These are phyloP conservation scores for Apiospora phragmitis DNA, from an alignment of 2,329 filamentous ascomycete genomes.

Conservation along the genomic window DNA sequence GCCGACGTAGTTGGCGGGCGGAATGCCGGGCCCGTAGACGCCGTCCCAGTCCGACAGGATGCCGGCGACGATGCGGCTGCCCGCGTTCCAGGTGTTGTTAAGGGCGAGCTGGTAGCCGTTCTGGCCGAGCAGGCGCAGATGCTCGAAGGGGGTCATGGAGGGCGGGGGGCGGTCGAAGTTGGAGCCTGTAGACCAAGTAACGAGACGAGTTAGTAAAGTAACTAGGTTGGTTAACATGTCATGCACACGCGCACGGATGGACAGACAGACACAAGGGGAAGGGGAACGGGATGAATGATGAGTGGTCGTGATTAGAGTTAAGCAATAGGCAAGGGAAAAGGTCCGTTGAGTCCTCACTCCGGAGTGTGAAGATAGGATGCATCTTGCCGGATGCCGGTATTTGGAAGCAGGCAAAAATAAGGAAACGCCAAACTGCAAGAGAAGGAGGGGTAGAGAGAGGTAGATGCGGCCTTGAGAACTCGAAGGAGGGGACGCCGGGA, in stretches of 20 bases:
- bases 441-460: not conserved
- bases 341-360: not conserved
- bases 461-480: not conserved
- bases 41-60: conserved; percentile 62
- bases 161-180: conserved; percentile 72
- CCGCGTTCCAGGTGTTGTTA: conserved; percentile 66
- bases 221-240: not conserved
- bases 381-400: not conserved
- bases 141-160: conserved; percentile 54
- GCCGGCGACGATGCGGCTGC: conserved; percentile 63
- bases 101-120: conserved; percentile 65
- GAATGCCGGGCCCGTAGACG: conserved; percentile 58
- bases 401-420: not conserved
- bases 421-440: not conserved
- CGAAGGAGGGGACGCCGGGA: not conserved
- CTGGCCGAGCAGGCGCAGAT: conserved; percentile 60
- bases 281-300: not conserved
- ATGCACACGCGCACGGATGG: not conserved
- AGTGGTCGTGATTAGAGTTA: not conserved
- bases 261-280: not conserved
- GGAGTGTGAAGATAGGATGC: not conserved
- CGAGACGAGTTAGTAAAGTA: not conserved
- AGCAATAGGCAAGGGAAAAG: not conserved
- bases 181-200: conserved; percentile 43
- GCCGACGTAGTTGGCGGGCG: conserved; percentile 65